These are phyloP conservation scores for Apiospora sp. DNA, from an alignment of 2,329 filamentous ascomycete species.

Conservation along the genomic window DNA sequence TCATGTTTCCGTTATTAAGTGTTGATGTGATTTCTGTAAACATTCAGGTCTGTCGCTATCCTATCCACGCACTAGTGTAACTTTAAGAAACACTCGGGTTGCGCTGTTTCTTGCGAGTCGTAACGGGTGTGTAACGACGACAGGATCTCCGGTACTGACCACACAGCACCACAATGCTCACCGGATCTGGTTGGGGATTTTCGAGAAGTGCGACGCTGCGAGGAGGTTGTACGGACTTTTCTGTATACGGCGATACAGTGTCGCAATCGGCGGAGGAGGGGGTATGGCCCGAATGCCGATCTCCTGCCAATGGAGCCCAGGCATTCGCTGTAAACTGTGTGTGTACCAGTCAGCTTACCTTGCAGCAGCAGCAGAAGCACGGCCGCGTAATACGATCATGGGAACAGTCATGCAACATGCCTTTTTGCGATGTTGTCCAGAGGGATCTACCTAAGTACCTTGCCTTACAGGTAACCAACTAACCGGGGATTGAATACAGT, in stretches of 20 bases:
- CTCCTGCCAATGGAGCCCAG: too few relatives aligned
- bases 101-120: not conserved
- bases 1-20: not conserved
- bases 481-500: not conserved
- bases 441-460: not conserved
- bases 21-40: not conserved
- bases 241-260: not conserved
- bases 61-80: not conserved
- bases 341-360: not conserved
- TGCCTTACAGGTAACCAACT: not conserved
- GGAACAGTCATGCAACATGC: not conserved
- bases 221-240: not conserved
- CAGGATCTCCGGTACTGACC: not conserved
- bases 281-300: not conserved
- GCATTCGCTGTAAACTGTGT: not conserved
- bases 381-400: too few relatives aligned
- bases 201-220: not conserved
- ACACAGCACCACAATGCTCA: not conserved
- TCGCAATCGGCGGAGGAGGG: not conserved
- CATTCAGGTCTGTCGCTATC: not conserved
- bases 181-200: not conserved
- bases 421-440: not conserved
- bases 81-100: not conserved
- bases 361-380: too few relatives aligned
- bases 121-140: not conserved